Conservation (phyloP, 2,329 filamentous ascomycete species). For the Nothophoma quercina region DNA sequence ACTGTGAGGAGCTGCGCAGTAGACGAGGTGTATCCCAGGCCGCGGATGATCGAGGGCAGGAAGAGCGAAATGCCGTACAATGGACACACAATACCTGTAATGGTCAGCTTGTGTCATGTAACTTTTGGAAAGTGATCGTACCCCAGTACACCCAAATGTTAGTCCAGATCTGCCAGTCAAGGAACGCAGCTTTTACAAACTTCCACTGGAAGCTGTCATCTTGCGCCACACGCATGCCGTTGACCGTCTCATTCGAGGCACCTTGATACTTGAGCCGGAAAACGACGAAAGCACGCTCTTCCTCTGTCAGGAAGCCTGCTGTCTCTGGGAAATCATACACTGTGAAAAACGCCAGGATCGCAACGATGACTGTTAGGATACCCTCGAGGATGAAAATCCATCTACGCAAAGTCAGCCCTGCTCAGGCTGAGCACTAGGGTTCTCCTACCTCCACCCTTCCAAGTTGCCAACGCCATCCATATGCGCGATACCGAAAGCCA, state of each 20-base stretch:
- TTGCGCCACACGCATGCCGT: conserved; percentile 72
- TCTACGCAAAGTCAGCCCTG: conserved; percentile 12
- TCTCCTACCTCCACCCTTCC: conserved; percentile 17
- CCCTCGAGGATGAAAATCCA: conserved; percentile 50
- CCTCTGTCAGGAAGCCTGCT: conserved; percentile 63
- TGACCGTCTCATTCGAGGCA: conserved; percentile 57
- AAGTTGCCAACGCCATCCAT: conserved; percentile 44
- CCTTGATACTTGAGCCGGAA: conserved; percentile 63
- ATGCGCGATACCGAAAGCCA: conserved; percentile 66
- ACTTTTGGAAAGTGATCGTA: conserved; percentile 36
- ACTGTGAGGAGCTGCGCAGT: conserved; percentile 54
- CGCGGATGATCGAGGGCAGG: conserved; percentile 58
- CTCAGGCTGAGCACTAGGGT: background rate
- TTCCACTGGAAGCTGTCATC: conserved; percentile 74
- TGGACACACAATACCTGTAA: conserved; percentile 48
- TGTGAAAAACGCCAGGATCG: conserved; percentile 56
- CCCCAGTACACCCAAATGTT: conserved; percentile 70
- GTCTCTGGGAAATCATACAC: conserved; percentile 70
- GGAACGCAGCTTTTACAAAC: conserved; percentile 54
- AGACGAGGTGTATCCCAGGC: conserved; percentile 50
- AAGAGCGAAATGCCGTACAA: conserved; percentile 49
- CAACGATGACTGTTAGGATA: conserved; percentile 47
- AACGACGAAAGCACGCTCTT: conserved; percentile 64
- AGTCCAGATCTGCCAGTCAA: conserved; percentile 58
- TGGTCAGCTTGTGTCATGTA: conserved; percentile 7